Conservation (phyloP, 2,329 filamentous ascomycete genomes). For the Fusarium mexicanum region DNA sequence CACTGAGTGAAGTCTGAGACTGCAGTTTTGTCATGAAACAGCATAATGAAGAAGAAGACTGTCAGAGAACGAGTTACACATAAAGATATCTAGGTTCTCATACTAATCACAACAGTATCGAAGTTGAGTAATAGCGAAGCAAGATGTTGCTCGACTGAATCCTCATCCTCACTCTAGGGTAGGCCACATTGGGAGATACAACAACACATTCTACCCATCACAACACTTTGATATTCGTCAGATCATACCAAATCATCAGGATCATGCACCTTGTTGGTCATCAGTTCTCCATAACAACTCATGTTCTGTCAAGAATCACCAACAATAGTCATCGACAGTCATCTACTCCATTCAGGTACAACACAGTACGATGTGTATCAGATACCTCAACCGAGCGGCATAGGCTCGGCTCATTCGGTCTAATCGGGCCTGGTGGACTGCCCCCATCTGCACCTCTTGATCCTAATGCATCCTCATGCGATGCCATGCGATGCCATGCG, state of each 20-base stretch:
- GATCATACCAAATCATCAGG: background rate
- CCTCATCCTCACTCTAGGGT: background rate
- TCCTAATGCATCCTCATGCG: constrained; percentile 24
- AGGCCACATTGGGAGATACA: background rate
- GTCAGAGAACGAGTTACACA: too few relatives aligned
- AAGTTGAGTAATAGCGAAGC: background rate
- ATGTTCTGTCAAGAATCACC: background rate
- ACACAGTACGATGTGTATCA: background rate
- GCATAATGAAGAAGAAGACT: background rate
- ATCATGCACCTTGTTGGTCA: background rate
- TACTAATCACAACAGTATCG: too few relatives aligned
- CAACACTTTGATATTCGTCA: background rate
- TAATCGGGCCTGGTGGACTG: constrained; percentile 4
- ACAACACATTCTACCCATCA: background rate
- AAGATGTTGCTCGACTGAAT: background rate
- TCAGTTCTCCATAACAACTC: background rate
- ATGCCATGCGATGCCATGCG: constrained; percentile 22
- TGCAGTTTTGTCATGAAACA: background rate
- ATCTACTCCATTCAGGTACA: background rate
- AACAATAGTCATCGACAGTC: background rate
- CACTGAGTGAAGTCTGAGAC: background rate
- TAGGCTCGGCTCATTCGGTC: constrained; percentile 18
- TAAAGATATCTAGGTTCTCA: background rate
- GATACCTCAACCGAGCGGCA: background rate
- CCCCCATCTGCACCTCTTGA: constrained; percentile 20